Percentiles rank a stretch among this genome's conserved stretches.
Conservation (phyloP, 2,329 filamentous ascomycete genomes). For the Phialemonium atrogriseum region DNA sequence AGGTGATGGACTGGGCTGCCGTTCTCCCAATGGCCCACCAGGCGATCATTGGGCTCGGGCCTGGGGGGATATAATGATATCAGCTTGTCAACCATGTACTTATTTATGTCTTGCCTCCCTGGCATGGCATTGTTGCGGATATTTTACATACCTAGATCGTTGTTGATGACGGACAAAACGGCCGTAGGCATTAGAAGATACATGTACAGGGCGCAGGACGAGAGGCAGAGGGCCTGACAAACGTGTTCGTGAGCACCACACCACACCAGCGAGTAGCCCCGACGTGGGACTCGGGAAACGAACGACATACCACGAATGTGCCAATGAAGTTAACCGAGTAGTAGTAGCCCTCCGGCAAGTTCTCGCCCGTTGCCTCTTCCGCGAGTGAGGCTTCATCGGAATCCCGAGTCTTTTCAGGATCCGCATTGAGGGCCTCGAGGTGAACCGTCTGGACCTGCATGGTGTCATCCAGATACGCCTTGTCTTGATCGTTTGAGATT, state of each 20-base stretch:
- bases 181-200: constrained; percentile 28
- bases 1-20: constrained; percentile 23
- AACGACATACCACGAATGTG: constrained; percentile 18
- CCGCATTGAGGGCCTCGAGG: not conserved
- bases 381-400: constrained; percentile 25
- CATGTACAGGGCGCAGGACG: constrained; percentile 26
- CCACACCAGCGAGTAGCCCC: not conserved
- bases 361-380: constrained; percentile 23
- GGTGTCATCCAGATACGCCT: too few species aligned
- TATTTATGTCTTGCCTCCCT: not conserved
- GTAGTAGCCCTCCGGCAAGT: constrained; percentile 27
- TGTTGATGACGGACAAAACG: constrained; percentile 19
- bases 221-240: constrained; percentile 25
- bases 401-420: not conserved
- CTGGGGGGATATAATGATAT: not conserved
- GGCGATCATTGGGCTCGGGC: constrained; percentile 22
- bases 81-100: not conserved
- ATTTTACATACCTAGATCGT: constrained; percentile 8
- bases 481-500: too few species aligned
- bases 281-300: constrained; percentile 1
- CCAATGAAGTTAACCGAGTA: constrained; percentile 25
- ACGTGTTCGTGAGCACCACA: not conserved
- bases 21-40: constrained; percentile 27
- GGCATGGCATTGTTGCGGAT: too few species aligned
- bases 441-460: too few species aligned